Evolutionary conservation across 345 rosid genomes (phyloP), one percentile per base, ranked within the genome.

Genomic region (Aethionema arabicum): DNA sequence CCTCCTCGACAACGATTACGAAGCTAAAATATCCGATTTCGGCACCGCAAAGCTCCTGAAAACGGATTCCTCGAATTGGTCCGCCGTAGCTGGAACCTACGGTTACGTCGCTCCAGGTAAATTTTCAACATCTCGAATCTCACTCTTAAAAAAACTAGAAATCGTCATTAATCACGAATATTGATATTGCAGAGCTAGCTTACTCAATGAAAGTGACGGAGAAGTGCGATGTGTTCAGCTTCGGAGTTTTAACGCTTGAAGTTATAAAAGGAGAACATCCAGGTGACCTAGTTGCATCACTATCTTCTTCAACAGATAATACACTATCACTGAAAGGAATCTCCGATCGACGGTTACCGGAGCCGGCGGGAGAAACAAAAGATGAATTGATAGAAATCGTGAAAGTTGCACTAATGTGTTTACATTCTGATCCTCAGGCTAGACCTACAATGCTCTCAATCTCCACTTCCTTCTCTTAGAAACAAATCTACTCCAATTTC

Each of bases 41-140:
- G 81, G 83, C 8, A 77, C 81, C 11, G 79, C 77, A 0, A 77
- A 79, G 64, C 48, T 79, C 69, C 75, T 79, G 15, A 68, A 68
- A 32, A 56, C 56, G 52, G 79, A 75, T 55, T 63, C 74, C 31
- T 65, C 73, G 4, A 55, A 72, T 70, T 68, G 75, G 76, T 74
- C 81, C 35, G 65, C 59, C 27, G 75, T 72, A 52, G 83, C 74
- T n/a, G 81, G 81, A 11, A 74, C 83, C 4, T 79, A 72, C 57
- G 83, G 83, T 9, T 77, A 79, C 14, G 78, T 77, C 15, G 83
- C 83, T 53, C 83, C 83, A 74, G 83, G 83, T 79, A 67, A 6
- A 4, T 0, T 32, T 47, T 59, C 32, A 21, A 21, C 27, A 21
- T 21, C 27, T 21, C 27, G 27, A 21, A 21, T 21, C 2, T 21